Conservation (phyloP, 1,139 yeast genomes). For the Pichia sp. region DNA sequence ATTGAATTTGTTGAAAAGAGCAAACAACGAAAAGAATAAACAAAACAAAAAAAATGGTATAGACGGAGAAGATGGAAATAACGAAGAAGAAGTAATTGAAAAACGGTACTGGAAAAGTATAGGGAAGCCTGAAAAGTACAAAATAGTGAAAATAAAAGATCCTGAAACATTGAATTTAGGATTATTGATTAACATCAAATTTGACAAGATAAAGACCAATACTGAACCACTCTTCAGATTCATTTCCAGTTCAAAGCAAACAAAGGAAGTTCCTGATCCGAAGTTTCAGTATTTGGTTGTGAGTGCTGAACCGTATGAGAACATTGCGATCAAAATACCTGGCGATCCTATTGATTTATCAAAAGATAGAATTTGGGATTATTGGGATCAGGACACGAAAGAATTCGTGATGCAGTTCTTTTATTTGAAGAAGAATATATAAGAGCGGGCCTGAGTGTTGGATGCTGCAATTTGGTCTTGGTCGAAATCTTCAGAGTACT, state of each 20-base stretch:
- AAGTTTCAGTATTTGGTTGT: conserved; percentile 59
- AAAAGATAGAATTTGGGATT: conserved; percentile 51
- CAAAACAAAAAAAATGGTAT: conserved; percentile 17
- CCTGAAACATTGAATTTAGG: conserved; percentile 53
- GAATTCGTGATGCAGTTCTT: conserved; percentile 65
- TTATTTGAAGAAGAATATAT: conserved; percentile 23
- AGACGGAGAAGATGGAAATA: neutral
- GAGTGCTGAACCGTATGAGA: conserved; percentile 81
- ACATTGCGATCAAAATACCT: conserved; percentile 63
- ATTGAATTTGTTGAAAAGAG: conserved; percentile 53
- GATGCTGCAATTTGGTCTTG: no score
- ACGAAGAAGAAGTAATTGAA: conserved; percentile 16
- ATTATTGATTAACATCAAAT: conserved; percentile 47
- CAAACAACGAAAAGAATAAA: conserved; percentile 34
- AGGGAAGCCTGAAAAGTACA: conserved; percentile 59
- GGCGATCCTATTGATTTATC: conserved; percentile 45
- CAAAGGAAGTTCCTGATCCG: conserved; percentile 36
- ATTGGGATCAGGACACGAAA: conserved; percentile 60
- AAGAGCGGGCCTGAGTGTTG: no score
- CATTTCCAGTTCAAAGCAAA: conserved; percentile 69
- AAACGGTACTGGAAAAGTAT: conserved; percentile 52
- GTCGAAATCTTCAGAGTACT: no score
- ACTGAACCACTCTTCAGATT: conserved; percentile 54
- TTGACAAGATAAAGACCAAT: conserved; percentile 39
- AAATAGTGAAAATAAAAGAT: conserved; percentile 59